Evolutionary conservation across 106 monocot genomes (phyloP).

Genomic region (Hemerocallis citrina): DNA sequence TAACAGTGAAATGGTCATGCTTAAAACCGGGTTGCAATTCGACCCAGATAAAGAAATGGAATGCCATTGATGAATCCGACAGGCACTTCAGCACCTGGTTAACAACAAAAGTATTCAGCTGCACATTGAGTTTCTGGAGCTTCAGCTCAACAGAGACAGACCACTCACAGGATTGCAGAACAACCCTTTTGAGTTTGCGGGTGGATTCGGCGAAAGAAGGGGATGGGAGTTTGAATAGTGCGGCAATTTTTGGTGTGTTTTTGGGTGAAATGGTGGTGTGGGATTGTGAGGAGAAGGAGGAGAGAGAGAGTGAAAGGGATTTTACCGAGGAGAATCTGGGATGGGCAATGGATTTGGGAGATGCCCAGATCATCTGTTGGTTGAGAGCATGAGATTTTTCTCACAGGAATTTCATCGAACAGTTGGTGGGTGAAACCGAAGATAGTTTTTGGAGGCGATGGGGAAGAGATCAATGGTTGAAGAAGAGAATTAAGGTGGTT

Average conservation of each 20-base stretch:
- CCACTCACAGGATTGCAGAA: conserved; percentile 32
- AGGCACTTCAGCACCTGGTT: conserved; percentile 63
- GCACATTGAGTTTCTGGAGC: conserved; percentile 24
- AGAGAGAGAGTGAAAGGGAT: neutral
- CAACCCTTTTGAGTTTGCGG: conserved; percentile 17
- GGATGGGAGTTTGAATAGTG: conserved; percentile 17
- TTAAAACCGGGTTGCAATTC: conserved; percentile 49
- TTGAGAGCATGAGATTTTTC: conserved; percentile 20
- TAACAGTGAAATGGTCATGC: conserved; percentile 60
- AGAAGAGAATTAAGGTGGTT: no score
- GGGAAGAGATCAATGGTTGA: no score
- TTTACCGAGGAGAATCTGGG: conserved; percentile 4
- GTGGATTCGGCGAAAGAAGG: conserved; percentile 10
- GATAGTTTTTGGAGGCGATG: no score
- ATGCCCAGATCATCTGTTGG: conserved; percentile 23
- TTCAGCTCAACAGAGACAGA: conserved; percentile 49
- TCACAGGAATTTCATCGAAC: conserved; percentile 39
- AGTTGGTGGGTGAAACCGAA: conserved; percentile 8
- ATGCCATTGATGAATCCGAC: conserved; percentile 45
- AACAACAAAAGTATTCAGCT: conserved; percentile 46
- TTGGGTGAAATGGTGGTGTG: conserved; percentile 8
- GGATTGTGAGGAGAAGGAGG: conserved; percentile 9
- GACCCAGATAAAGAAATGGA: conserved; percentile 69
- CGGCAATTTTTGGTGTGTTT: conserved; percentile 15
- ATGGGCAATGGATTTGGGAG: neutral